phyloP scores from a whole-genome alignment of 805 yeast species.

The Candida parachauliodes region DNA sequence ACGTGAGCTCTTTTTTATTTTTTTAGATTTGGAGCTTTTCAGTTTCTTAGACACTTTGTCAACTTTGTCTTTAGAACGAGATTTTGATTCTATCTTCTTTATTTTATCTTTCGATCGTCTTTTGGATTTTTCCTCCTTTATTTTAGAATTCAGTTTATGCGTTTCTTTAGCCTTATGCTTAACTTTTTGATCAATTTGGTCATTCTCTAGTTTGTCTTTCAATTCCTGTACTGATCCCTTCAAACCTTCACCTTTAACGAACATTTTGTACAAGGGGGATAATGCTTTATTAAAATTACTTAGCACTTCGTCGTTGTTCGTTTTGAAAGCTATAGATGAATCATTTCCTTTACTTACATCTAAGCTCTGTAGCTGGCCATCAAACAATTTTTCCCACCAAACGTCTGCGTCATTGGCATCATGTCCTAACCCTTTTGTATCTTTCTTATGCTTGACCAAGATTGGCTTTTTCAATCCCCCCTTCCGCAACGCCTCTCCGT shows the following conservation, averaged over 20 bases:
- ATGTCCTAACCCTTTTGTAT: conserved; percentile 87
- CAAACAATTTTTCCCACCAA: conserved; percentile 97
- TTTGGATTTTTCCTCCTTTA: conserved; percentile 12
- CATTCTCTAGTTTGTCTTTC: conserved; percentile 4
- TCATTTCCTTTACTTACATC: conserved; percentile 46
- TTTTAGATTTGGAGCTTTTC: conserved; percentile 10
- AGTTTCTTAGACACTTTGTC: neutral
- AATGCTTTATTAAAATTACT: conserved; percentile 43
- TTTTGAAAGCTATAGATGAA: conserved; percentile 46
- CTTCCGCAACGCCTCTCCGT: conserved; percentile 76
- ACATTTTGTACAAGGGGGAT: conserved; percentile 80
- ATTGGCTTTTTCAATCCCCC: conserved; percentile 87
- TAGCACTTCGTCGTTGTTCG: conserved; percentile 45
- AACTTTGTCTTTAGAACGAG: conserved; percentile 12
- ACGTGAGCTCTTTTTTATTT: conserved; percentile 4
- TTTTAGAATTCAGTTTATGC: neutral
- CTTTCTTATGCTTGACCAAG: conserved; percentile 84
- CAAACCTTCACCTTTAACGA: conserved; percentile 82
- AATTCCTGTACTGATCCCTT: conserved; percentile 62
- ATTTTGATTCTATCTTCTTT: neutral
- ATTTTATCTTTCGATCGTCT: conserved; percentile 11
- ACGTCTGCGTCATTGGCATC: conserved; percentile 73
- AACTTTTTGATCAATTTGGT: neutral
- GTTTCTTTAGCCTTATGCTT: conserved; percentile 10
- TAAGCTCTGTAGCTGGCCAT: conserved; percentile 80